A percentile compares a stretch with the other conserved stretches of the same genome.
Conservation (phyloP, 225 moss, liverwort and hornwort species). For the Neckera pumila region DNA sequence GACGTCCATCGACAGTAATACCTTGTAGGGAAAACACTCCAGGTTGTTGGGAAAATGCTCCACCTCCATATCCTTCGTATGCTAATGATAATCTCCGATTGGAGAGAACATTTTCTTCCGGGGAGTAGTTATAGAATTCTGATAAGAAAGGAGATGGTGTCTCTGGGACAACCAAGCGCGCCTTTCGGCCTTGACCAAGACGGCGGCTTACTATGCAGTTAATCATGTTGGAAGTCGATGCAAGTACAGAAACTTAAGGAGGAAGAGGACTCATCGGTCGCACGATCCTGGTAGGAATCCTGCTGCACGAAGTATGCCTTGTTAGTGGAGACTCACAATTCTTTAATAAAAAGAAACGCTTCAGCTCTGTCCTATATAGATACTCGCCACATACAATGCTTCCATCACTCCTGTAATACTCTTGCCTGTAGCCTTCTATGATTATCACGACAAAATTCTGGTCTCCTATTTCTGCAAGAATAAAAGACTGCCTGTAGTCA, state of each 20-base stretch:
- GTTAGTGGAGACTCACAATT: not conserved
- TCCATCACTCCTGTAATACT: not conserved
- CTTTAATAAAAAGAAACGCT: not conserved
- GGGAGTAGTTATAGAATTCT: slow-evolving; percentile 14
- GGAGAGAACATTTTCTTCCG: slow-evolving; percentile 28
- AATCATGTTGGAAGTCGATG: slow-evolving; percentile 19
- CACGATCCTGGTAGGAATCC: not conserved
- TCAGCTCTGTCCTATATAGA: not conserved
- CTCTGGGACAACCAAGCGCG: slow-evolving; percentile 31
- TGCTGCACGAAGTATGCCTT: not conserved
- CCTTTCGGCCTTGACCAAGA: slow-evolving; percentile 28
- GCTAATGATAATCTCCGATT: slow-evolving; percentile 21
- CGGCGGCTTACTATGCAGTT: slow-evolving; percentile 44
- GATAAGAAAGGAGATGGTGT: slow-evolving; percentile 12
- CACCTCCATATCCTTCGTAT: slow-evolving; percentile 10
- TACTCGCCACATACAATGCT: not conserved
- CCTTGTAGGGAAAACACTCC: slow-evolving; percentile 49
- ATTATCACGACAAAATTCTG: not conserved
- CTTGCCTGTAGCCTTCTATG: not conserved
- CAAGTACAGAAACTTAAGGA: not conserved
- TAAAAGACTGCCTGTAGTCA: not conserved
- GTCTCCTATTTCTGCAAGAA: not conserved
- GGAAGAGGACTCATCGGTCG: slow-evolving; percentile 11
- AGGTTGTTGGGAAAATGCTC: slow-evolving; percentile 27
- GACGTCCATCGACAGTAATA: slow-evolving; percentile 44